phyloP scores from a whole-genome alignment of 768 basidiomycete species.

The Mycena vitilis region DNA sequence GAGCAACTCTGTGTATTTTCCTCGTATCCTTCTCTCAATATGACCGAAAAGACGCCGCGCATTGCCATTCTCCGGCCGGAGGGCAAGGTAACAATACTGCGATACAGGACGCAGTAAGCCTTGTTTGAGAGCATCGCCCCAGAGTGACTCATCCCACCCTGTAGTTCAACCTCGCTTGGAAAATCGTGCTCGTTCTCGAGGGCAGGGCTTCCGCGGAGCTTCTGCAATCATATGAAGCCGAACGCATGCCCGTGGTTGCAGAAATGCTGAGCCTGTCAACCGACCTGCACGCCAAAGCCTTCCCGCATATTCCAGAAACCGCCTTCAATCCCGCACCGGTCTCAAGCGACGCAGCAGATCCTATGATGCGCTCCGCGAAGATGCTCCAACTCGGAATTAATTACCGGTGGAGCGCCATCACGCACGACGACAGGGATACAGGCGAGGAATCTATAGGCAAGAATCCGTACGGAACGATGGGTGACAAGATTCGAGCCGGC shows the following conservation, averaged over 20 bases:
- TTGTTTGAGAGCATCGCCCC: background rate
- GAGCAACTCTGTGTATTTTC: too few relatives aligned
- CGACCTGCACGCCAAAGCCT: constrained; percentile 24
- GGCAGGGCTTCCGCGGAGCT: constrained; percentile 31
- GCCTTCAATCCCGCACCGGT: background rate
- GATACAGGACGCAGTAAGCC: constrained; percentile 32
- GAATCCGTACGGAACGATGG: constrained; percentile 17
- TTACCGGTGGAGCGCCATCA: constrained; percentile 21
- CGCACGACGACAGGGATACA: constrained; percentile 1
- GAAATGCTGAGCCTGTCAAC: constrained; percentile 49
- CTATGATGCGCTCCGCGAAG: constrained; percentile 22
- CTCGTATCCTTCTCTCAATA: too few relatives aligned
- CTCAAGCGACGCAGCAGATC: background rate
- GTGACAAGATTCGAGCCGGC: constrained; percentile 10
- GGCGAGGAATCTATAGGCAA: background rate
- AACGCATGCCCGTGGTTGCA: constrained; percentile 51
- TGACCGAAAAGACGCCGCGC: constrained; percentile 49
- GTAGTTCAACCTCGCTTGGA: constrained; percentile 43
- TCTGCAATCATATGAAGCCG: constrained; percentile 40
- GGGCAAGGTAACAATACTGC: constrained; percentile 31
- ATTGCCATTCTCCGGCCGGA: constrained; percentile 47
- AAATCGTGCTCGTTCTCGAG: constrained; percentile 38
- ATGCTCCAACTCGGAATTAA: constrained; percentile 27
- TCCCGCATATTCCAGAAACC: constrained; percentile 11
- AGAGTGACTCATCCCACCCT: background rate